Evolutionary conservation across 495 filamentous ascomycete genomes (phyloP).

Genomic region (Penicillium egyptiacum): DNA sequence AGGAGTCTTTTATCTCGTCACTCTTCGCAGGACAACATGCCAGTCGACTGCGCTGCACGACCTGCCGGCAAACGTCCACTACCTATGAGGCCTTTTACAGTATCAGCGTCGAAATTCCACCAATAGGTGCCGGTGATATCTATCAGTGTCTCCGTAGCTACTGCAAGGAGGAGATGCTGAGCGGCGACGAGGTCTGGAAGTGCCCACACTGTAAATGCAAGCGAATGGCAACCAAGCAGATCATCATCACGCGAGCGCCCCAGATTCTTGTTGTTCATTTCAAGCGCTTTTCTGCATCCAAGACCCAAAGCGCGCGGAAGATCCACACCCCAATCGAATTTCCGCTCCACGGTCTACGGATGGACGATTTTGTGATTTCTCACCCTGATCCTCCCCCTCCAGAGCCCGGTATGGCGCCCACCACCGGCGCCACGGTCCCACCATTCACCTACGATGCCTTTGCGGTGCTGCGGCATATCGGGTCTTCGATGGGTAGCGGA

Average conservation of each 20-base stretch:
- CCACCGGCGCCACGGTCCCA: constrained; percentile 50
- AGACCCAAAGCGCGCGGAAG: constrained; percentile 59
- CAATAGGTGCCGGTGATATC: constrained; percentile 51
- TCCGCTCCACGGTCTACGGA: constrained; percentile 61
- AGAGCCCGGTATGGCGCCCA: constrained; percentile 23
- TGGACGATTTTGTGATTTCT: constrained; percentile 58
- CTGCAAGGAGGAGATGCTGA: constrained; percentile 65
- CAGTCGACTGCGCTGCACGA: constrained; percentile 61
- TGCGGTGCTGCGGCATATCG: constrained; percentile 67
- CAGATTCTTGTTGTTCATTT: constrained; percentile 73
- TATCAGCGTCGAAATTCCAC: constrained; percentile 66
- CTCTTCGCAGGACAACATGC: constrained; percentile 72
- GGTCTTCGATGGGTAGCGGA: constrained; percentile 60
- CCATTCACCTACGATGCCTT: constrained; percentile 74
- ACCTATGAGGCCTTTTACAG: constrained; percentile 72
- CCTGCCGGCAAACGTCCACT: constrained; percentile 65
- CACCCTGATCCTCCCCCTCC: constrained; percentile 33
- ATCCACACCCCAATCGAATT: constrained; percentile 69
- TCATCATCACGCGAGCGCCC: constrained; percentile 71
- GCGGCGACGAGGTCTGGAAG: constrained; percentile 68
- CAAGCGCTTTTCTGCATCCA: constrained; percentile 66
- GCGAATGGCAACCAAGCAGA: constrained; percentile 68
- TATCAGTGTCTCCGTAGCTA: constrained; percentile 67
- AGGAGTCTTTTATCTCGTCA: constrained; percentile 64
- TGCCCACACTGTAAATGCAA: constrained; percentile 68